Evolutionary conservation across 805 yeast genomes (phyloP), one percentile per base, ranked within the genome.

Genomic region (Saccharomycopsis fibuligera): DNA sequence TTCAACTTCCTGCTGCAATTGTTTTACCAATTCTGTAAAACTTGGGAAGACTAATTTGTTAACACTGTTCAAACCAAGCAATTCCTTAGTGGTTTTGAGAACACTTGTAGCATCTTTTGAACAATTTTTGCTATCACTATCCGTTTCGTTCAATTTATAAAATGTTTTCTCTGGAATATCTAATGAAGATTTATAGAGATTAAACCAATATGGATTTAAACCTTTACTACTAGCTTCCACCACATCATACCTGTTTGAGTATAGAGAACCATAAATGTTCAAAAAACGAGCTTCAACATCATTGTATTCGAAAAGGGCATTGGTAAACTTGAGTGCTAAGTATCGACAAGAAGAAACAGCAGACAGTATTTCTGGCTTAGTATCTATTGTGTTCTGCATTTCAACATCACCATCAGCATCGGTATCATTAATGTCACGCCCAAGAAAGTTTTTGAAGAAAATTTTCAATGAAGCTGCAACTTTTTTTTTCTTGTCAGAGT

Each of bases 171-270:
- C n/a, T 35, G 27, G 50, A n/a, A 48, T 51, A 12, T 53, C 50
- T 3, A 49, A 14, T 2, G 78, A 64, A 0, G 83, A 68, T 45
- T 67, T 73, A 30, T 70, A 63, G 3, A 82, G 65, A 41, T 74
- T 74, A 60, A 80, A 85, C 87, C 90, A 83, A 61, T 84, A 77
- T 0, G 96, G 96, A 62, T 88, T 81, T 25, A 91, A 66, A 0
- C 97, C 97, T 54, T 78, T 79, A 4, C 62, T 63, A 0, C 96
- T 83, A 61, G 88, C 96, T 58, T 88, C 95, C 2, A 82, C 68
- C 0, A 86, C 79, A 56, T 87, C 96, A 2, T 86, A 71, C 48
- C 82, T 72, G 55, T 85, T 85, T 1, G 61, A 62, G 10, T 72
- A 58, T 19, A 76, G 66, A 4, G 86, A 63, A 12, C 89, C 96